Evolutionary conservation across 495 filamentous ascomycete species (phyloP).

Genomic region (Trichoderma gamsii): DNA sequence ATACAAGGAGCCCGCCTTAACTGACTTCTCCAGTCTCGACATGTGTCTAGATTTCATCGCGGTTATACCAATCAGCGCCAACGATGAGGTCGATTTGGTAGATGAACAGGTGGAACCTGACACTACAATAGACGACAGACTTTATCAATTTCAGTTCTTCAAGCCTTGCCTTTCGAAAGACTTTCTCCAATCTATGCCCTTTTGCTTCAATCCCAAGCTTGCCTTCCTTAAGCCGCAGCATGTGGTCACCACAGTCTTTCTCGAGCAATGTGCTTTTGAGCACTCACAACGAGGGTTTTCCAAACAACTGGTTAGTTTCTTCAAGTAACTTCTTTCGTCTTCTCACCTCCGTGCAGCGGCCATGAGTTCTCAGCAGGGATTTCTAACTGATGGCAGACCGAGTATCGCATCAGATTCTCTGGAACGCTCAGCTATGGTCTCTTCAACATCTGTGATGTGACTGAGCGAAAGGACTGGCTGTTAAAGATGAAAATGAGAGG

Average conservation of each 20-base stretch:
- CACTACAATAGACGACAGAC: background rate
- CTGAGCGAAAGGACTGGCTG: constrained; percentile 39
- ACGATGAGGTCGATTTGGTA: background rate
- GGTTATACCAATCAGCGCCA: background rate
- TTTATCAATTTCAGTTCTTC: background rate
- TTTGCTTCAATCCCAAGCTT: background rate
- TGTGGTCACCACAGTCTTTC: background rate
- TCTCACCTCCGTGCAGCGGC: background rate
- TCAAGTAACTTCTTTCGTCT: background rate
- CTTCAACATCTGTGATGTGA: constrained; percentile 55
- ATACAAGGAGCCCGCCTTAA: background rate
- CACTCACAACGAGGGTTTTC: background rate
- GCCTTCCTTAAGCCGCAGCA: background rate
- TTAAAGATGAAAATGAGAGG: constrained; percentile 44
- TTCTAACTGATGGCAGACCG: constrained; percentile 51
- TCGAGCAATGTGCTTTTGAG: constrained; percentile 2
- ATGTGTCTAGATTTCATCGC: background rate
- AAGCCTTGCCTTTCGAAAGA: background rate
- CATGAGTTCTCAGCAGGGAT: background rate
- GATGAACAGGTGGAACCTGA: background rate
- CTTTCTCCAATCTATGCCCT: background rate
- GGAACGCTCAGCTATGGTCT: constrained; percentile 77
- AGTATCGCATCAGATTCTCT: constrained; percentile 71
- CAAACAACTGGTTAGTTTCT: background rate
- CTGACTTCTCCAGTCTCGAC: background rate